phyloP scores from a whole-genome alignment of 495 filamentous ascomycete species.

The Neurospora terricola region DNA sequence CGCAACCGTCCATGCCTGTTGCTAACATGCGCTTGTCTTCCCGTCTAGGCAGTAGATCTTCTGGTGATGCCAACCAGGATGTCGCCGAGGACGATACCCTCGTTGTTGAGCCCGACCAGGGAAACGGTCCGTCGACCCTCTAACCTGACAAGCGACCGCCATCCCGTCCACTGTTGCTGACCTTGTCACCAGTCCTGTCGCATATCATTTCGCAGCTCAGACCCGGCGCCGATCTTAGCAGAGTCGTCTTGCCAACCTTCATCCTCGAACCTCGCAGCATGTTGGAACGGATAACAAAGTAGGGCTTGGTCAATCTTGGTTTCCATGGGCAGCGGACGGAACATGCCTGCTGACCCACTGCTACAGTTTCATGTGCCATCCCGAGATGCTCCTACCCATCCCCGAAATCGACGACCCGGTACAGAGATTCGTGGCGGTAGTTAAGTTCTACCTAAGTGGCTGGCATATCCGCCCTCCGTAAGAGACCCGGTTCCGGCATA shows the following conservation, averaged over 20 bases:
- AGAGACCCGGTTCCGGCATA: constrained; percentile 13
- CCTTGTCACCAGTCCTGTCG: constrained; percentile 54
- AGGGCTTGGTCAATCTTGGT: constrained; percentile 13
- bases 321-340: background rate
- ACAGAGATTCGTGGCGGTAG: constrained; percentile 82
- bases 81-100: constrained; percentile 59
- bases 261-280: constrained; percentile 96
- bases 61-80: constrained; percentile 26
- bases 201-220: constrained; percentile 97
- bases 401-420: constrained; percentile 80
- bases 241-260: constrained; percentile 92
- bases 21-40: constrained; percentile 6
- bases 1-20: background rate
- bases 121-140: constrained; percentile 46
- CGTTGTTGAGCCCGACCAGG: constrained; percentile 66
- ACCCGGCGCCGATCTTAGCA: constrained; percentile 88
- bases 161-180: background rate
- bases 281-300: constrained; percentile 99
- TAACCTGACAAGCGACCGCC: background rate
- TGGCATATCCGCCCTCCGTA: constrained; percentile 99
- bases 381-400: constrained; percentile 87
- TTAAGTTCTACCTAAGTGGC: constrained; percentile 95
- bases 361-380: constrained; percentile 95
- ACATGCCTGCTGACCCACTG: constrained; percentile 14
- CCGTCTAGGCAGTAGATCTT: constrained; percentile 39